Percentiles rank a stretch among this genome's conserved stretches.
Evolutionary conservation across 2,329 filamentous ascomycete genomes (phyloP).

Genomic region (Penicillium sp.): DNA sequence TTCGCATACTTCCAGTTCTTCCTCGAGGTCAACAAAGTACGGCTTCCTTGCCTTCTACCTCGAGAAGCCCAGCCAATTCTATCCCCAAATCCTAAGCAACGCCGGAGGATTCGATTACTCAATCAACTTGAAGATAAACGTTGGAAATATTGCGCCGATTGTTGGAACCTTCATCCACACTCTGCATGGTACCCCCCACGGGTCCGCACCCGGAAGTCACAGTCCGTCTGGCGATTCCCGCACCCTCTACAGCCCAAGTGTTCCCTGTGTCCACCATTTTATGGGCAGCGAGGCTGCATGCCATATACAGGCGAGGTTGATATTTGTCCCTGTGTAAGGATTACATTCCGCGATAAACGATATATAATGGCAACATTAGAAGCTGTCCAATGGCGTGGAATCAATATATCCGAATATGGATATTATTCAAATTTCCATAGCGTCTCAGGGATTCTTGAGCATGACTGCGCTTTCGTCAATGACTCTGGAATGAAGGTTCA

Average conservation of each 20-base stretch:
- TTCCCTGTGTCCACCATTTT: too few relatives aligned
- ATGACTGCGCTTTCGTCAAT: background rate
- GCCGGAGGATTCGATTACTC: background rate
- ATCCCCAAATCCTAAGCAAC: background rate
- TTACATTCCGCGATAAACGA: background rate
- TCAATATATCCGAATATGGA: background rate
- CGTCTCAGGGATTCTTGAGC: background rate
- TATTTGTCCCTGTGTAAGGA: background rate
- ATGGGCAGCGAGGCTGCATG: background rate
- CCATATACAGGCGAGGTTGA: background rate
- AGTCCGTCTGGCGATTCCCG: background rate
- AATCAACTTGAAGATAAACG: slow-evolving; percentile 9
- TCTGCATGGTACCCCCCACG: background rate
- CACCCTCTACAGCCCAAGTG: background rate
- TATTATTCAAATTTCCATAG: background rate
- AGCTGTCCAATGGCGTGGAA: too few relatives aligned
- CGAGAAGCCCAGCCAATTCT: background rate
- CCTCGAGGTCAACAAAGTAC: background rate
- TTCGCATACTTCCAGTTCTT: background rate
- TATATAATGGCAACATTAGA: background rate
- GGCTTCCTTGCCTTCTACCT: background rate
- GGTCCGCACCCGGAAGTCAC: background rate
- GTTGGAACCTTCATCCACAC: slow-evolving; percentile 8
- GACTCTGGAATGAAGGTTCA: background rate
- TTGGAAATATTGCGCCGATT: slow-evolving; percentile 13